Conservation (phyloP, 805 yeast genomes). For the Hanseniaspora jakobsenii region DNA sequence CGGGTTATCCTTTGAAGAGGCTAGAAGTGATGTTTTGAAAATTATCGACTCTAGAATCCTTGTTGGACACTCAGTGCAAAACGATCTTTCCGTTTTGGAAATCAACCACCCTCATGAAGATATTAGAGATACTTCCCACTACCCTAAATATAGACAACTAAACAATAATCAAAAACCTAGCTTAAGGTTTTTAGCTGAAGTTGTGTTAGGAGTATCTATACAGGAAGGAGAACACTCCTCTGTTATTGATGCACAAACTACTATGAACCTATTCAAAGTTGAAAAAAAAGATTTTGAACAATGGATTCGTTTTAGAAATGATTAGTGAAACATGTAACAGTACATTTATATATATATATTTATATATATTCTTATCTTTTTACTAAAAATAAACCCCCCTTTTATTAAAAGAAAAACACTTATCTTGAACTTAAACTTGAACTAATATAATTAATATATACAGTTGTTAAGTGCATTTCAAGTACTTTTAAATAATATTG, state of each 20-base stretch:
- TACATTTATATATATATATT: neutral
- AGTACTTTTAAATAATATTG: too few species aligned
- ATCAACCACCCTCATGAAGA: slow-evolving; percentile 52
- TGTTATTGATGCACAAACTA: slow-evolving; percentile 79
- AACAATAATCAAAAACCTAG: slow-evolving; percentile 61
- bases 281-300: slow-evolving; percentile 51
- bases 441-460: too few species aligned
- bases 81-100: slow-evolving; percentile 59
- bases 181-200: slow-evolving; percentile 51
- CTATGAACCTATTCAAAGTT: slow-evolving; percentile 66
- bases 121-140: slow-evolving; percentile 66
- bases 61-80: slow-evolving; percentile 77
- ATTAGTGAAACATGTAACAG: neutral
- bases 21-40: slow-evolving; percentile 45
- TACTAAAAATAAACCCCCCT: too few species aligned
- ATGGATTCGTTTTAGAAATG: slow-evolving; percentile 10
- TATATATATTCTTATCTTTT: neutral
- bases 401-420: too few species aligned
- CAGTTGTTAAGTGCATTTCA: too few species aligned
- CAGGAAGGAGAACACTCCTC: slow-evolving; percentile 74
- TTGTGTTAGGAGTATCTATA: slow-evolving; percentile 46
- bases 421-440: too few species aligned
- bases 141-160: slow-evolving; percentile 41
- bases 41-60: slow-evolving; percentile 45
- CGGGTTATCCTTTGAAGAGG: slow-evolving; percentile 57